Conservation (phyloP, 352 stramenopile species). For the Thraustochytrium striatum region DNA sequence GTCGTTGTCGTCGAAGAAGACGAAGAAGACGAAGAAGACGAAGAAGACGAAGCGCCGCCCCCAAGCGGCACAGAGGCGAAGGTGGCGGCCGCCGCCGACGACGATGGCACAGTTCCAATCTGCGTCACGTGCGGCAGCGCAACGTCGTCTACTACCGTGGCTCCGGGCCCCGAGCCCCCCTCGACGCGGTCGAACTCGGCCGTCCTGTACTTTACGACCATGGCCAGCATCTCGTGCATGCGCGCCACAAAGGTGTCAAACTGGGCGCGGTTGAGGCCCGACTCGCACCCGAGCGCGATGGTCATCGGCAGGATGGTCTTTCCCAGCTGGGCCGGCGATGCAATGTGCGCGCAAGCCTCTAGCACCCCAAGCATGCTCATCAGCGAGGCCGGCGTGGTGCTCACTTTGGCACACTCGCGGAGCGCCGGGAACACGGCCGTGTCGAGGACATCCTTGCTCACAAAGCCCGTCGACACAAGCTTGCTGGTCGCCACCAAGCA, state of each 20-base stretch:
- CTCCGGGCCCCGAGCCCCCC: no score
- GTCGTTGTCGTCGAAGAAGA: no score
- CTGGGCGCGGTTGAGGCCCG: background rate
- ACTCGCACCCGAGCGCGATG: background rate
- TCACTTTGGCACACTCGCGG: constrained; percentile 2
- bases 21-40: no score
- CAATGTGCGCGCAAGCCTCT: background rate
- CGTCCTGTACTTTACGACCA: background rate
- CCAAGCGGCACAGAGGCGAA: no score
- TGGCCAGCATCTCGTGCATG: background rate
- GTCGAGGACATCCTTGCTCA: background rate
- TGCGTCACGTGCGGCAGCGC: no score
- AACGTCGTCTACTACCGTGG: no score
- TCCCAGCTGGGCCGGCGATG: background rate
- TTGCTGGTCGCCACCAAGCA: background rate
- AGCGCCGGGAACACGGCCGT: constrained; percentile 15
- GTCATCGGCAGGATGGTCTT: constrained; percentile 24
- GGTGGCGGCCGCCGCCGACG: no score
- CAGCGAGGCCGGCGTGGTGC: background rate
- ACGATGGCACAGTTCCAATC: no score
- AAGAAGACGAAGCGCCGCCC: no score
- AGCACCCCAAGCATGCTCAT: background rate
- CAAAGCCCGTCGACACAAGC: background rate
- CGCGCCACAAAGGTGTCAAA: background rate
- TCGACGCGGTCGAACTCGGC: no score